Evolutionary conservation across 345 rosid species (phyloP).

Genomic region (Schrenkiella parvula): DNA sequence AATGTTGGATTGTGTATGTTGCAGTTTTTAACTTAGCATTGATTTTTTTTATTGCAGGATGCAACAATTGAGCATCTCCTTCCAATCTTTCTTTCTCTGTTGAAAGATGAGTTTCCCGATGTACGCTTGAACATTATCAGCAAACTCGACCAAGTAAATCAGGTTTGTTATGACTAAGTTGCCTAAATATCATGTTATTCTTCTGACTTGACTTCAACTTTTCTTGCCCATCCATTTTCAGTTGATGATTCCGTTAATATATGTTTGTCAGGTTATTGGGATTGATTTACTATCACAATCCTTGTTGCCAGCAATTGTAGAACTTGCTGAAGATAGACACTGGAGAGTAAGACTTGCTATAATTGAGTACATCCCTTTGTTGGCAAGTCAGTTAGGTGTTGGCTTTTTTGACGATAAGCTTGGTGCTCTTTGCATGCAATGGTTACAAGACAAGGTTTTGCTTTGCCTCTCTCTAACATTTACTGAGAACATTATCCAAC

Average conservation of each 20-base stretch:
- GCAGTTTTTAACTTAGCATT: background rate
- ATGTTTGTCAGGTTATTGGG: slow-evolving; percentile 71
- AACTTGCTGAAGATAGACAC: slow-evolving; percentile 97
- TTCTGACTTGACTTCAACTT: background rate
- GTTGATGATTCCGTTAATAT: background rate
- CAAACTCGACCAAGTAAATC: slow-evolving; percentile 99
- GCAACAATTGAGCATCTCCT: slow-evolving; percentile 94
- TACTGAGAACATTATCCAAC: too few relatives aligned
- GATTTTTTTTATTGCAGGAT: slow-evolving; percentile 45
- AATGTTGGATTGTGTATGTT: background rate
- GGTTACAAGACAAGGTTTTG: slow-evolving; percentile 91
- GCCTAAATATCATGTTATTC: background rate
- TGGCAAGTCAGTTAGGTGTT: slow-evolving; percentile 94
- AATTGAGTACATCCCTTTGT: slow-evolving; percentile 87
- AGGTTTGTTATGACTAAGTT: slow-evolving; percentile 46
- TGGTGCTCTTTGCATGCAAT: slow-evolving; percentile 95
- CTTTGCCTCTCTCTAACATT: background rate
- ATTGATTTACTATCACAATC: slow-evolving; percentile 91
- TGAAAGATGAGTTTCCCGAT: slow-evolving; percentile 98
- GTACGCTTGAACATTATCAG: slow-evolving; percentile 97
- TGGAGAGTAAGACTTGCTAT: slow-evolving; percentile 98
- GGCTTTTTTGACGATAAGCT: slow-evolving; percentile 93
- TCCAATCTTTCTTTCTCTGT: slow-evolving; percentile 87
- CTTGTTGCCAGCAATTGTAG: slow-evolving; percentile 88
- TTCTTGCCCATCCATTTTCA: background rate